Evolutionary conservation across 2,329 filamentous ascomycete species (phyloP).

Genomic region (Alternaria sp.): DNA sequence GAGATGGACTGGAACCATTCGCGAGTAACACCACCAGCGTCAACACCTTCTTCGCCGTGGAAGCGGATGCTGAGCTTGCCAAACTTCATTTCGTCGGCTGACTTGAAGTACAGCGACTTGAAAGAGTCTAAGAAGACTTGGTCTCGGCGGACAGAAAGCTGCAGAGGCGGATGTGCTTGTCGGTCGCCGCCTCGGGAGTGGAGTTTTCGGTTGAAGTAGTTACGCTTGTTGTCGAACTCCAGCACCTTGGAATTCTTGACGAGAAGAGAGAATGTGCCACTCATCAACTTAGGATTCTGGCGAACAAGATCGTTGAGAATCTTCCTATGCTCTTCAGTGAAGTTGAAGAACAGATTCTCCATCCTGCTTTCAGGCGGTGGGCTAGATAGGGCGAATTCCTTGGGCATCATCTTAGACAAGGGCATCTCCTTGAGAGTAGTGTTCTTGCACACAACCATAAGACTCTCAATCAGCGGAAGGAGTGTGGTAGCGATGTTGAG

Average conservation of each 20-base stretch:
- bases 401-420: conserved; percentile 53
- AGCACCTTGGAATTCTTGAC: conserved; percentile 99
- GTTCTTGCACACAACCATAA: conserved; percentile 99
- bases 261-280: conserved; percentile 91
- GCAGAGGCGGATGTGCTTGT: conserved; percentile 77
- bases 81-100: conserved; percentile 96
- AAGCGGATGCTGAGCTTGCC: conserved; percentile 98
- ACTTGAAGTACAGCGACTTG: conserved; percentile 97
- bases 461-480: conserved; percentile 88
- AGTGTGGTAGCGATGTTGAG: conserved; percentile 96
- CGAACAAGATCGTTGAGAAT: conserved; percentile 98
- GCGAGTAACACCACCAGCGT: conserved; percentile 94
- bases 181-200: conserved; percentile 75
- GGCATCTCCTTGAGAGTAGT: conserved; percentile 78
- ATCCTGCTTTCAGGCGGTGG: conserved; percentile 82
- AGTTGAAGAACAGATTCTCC: conserved; percentile 92
- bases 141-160: conserved; percentile 88
- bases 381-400: conserved; percentile 77
- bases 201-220: conserved; percentile 95
- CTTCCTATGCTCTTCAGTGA: conserved; percentile 96
- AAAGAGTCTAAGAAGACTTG: conserved; percentile 98
- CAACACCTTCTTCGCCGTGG: conserved; percentile 95
- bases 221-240: conserved; percentile 99
- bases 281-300: conserved; percentile 98
- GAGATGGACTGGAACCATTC: conserved; percentile 99